Evolutionary conservation across 495 filamentous ascomycete genomes (phyloP).

Genomic region (Coniosporium apollinis): DNA sequence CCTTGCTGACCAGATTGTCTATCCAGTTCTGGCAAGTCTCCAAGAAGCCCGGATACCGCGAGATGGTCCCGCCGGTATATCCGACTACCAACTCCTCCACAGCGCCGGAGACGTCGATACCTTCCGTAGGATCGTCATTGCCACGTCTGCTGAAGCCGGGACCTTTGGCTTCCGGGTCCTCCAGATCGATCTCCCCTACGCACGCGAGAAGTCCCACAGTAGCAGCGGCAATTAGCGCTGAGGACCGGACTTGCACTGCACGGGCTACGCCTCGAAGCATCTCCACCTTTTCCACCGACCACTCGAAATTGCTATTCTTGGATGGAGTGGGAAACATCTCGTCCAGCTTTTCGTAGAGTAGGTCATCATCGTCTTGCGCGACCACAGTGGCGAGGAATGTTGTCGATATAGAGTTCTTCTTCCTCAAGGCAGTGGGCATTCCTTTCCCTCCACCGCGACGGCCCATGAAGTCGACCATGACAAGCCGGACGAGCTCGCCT

Average conservation of each 20-base stretch:
- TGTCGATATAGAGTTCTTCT: slow-evolving; percentile 52
- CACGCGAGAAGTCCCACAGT: slow-evolving; percentile 50
- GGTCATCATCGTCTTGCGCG: slow-evolving; percentile 30
- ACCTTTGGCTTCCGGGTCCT: not conserved
- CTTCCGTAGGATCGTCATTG: not conserved
- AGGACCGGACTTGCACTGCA: slow-evolving; percentile 49
- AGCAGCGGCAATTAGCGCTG: slow-evolving; percentile 54
- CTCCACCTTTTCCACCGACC: slow-evolving; percentile 39
- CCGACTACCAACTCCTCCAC: slow-evolving; percentile 51
- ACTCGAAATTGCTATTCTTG: slow-evolving; percentile 32
- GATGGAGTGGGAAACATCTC: too few relatives aligned
- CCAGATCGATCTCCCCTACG: slow-evolving; percentile 41
- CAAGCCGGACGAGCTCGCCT: slow-evolving; percentile 62
- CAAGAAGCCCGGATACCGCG: slow-evolving; percentile 57
- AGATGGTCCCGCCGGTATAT: slow-evolving; percentile 65
- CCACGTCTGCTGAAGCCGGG: too few relatives aligned
- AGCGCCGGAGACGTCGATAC: not conserved
- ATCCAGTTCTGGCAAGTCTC: slow-evolving; percentile 50
- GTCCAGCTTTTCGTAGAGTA: too few relatives aligned
- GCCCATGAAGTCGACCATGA: slow-evolving; percentile 49
- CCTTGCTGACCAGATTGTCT: slow-evolving; percentile 42
- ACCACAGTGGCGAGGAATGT: slow-evolving; percentile 52
- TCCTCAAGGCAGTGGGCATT: slow-evolving; percentile 42
- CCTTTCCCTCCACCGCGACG: slow-evolving; percentile 23
- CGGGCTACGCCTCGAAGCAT: slow-evolving; percentile 44